Evolutionary conservation across 257 asterid genomes (phyloP).

Genomic region (Solanum habrochaites): DNA sequence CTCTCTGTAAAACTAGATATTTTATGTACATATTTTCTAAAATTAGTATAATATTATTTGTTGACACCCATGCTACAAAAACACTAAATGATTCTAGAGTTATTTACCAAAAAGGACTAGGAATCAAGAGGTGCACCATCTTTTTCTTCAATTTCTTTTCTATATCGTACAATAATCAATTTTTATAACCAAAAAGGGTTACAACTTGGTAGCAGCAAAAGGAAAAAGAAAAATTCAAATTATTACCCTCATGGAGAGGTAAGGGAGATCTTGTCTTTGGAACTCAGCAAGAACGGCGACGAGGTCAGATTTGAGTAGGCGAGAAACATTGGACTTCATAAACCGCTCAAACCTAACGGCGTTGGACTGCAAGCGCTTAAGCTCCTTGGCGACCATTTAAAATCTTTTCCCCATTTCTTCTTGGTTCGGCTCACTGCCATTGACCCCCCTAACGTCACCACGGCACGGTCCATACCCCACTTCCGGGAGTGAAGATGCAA

Average conservation of each 20-base stretch:
- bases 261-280: slow-evolving; percentile 78
- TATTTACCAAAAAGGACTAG: not conserved
- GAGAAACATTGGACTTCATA: slow-evolving; percentile 65
- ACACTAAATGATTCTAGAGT: not conserved
- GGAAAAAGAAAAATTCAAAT: not conserved
- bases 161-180: not conserved
- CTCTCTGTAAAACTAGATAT: not conserved
- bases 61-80: not conserved
- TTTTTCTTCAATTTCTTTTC: not conserved
- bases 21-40: not conserved
- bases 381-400: slow-evolving; percentile 81
- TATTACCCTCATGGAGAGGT: slow-evolving; percentile 62
- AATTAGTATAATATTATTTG: not conserved
- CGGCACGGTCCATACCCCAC: too few species aligned
- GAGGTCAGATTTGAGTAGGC: slow-evolving; percentile 86
- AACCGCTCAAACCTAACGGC: slow-evolving; percentile 57
- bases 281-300: slow-evolving; percentile 84
- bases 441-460: too few species aligned
- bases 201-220: not conserved
- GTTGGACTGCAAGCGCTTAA: slow-evolving; percentile 65
- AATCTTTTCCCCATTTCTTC: slow-evolving; percentile 85
- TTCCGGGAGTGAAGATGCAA: too few species aligned
- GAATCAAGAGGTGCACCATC: too few species aligned
- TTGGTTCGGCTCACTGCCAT: too few species aligned
- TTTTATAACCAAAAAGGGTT: not conserved